Percentiles rank a stretch among this genome's conserved stretches.
phyloP scores from a whole-genome alignment of 2,329 filamentous ascomycete genomes.

The Herpotrichia juniperi region DNA sequence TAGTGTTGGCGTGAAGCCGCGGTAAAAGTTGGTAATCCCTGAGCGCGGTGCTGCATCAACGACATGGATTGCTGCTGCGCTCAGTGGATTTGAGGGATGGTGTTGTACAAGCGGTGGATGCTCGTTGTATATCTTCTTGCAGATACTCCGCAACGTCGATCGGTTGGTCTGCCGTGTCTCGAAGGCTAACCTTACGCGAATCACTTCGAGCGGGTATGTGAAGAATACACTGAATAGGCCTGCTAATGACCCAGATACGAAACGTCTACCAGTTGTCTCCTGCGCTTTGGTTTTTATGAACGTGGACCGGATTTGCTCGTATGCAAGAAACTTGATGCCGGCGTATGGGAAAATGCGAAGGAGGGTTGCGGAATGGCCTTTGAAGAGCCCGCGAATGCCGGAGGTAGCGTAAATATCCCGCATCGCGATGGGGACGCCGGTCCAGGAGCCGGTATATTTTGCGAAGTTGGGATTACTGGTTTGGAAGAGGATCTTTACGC shows the following conservation, averaged over 20 bases:
- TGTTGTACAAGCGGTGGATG: constrained; percentile 49
- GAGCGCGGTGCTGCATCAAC: constrained; percentile 64
- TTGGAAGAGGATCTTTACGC: constrained; percentile 98
- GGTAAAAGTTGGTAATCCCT: constrained; percentile 90
- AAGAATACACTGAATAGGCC: constrained; percentile 93
- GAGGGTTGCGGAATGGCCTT: constrained; percentile 92
- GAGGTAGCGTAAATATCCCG: constrained; percentile 80
- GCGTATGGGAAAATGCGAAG: constrained; percentile 97
- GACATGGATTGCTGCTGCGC: constrained; percentile 48
- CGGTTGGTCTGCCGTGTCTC: constrained; percentile 80
- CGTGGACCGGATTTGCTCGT: constrained; percentile 87
- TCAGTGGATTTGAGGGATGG: constrained; percentile 45
- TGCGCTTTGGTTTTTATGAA: constrained; percentile 74
- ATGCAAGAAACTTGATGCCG: constrained; percentile 96
- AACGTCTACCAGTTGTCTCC: constrained; percentile 80
- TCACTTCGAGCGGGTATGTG: constrained; percentile 93
- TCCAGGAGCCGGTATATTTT: constrained; percentile 90
- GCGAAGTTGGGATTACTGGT: constrained; percentile 91
- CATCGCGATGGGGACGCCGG: constrained; percentile 81
- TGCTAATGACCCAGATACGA: constrained; percentile 74
- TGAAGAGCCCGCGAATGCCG: constrained; percentile 79
- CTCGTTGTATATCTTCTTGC: constrained; percentile 86
- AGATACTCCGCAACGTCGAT: constrained; percentile 76
- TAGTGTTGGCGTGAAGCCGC: constrained; percentile 88
- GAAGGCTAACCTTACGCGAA: constrained; percentile 90